Conservation (phyloP, 306 rosid species). For the Erythrophleum fordii region DNA sequence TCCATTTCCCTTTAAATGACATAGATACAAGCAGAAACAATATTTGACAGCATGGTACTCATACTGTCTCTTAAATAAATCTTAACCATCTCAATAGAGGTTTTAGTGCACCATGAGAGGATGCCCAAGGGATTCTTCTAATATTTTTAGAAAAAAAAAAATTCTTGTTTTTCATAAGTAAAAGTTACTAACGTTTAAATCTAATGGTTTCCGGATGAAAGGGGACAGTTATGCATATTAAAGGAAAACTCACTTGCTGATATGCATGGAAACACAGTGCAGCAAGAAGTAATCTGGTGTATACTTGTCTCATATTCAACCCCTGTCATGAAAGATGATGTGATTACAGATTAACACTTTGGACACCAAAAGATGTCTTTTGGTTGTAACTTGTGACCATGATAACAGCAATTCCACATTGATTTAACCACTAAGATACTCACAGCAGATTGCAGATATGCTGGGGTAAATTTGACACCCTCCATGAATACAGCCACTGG, state of each 20-base stretch:
- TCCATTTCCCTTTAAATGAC: background rate
- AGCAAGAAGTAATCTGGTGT: conserved; percentile 75
- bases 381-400: conserved; percentile 16
- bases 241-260: conserved; percentile 75
- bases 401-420: conserved; percentile 10
- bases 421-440: conserved; percentile 48
- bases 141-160: background rate
- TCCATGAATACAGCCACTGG: conserved; percentile 77
- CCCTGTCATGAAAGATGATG: conserved; percentile 60
- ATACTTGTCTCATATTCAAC: conserved; percentile 66
- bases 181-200: background rate
- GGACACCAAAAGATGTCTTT: background rate
- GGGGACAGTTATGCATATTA: conserved; percentile 18
- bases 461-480: conserved; percentile 87
- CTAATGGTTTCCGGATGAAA: background rate
- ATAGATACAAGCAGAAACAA: background rate
- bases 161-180: background rate
- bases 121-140: conserved; percentile 15
- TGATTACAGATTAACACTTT: conserved; percentile 18
- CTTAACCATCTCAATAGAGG: background rate
- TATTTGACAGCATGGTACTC: background rate
- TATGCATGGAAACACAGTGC: conserved; percentile 96
- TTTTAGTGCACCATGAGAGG: background rate
- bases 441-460: conserved; percentile 75
- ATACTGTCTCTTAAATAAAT: background rate